These are phyloP conservation scores for Diaporthe amygdali DNA, from an alignment of 2,329 filamentous ascomycete species.

Conservation along the genomic window DNA sequence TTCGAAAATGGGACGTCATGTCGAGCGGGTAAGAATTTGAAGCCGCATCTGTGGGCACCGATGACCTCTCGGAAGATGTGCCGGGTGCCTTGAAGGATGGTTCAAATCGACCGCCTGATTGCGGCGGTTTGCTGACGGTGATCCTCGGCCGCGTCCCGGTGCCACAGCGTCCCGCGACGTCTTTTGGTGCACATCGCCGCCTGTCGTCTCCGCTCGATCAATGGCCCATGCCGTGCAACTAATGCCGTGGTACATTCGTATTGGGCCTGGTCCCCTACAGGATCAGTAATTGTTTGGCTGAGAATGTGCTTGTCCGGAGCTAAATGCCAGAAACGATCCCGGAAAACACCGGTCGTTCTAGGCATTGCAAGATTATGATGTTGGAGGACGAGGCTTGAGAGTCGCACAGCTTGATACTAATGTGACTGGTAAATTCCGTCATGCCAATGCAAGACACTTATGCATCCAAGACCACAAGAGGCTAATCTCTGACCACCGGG, in stretches of 20 bases:
- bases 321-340: not conserved
- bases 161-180: not conserved
- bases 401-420: slow-evolving; percentile 4
- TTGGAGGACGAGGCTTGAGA: not conserved
- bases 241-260: slow-evolving; percentile 2
- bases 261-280: not conserved
- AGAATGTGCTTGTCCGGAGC: not conserved
- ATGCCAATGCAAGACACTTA: not conserved
- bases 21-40: not conserved
- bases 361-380: not conserved
- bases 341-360: not conserved
- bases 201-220: not conserved
- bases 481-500: not conserved
- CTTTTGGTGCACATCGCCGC: not conserved
- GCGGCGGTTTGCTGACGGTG: not conserved
- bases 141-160: not conserved
- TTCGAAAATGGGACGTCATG: not conserved
- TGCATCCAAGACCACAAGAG: not conserved
- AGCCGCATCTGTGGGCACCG: not conserved
- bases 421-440: not conserved
- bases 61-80: not conserved
- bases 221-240: not conserved
- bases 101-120: not conserved
- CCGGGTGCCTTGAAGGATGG: not conserved
- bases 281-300: not conserved